Conservation (phyloP, 768 basidiomycete species). For the Vishniacozyma victoriae region DNA sequence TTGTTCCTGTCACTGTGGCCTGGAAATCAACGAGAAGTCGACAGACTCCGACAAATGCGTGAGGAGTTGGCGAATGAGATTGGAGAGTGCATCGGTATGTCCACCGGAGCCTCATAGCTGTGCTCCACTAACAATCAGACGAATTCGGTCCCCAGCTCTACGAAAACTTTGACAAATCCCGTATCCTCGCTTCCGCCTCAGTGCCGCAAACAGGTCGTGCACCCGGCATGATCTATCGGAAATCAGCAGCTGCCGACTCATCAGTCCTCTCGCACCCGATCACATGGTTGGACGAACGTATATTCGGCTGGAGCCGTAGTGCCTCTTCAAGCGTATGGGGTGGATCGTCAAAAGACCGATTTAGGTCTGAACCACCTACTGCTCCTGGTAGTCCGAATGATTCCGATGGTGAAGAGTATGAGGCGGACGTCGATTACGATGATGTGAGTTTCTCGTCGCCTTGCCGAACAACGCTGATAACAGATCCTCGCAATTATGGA, state of each 20-base stretch:
- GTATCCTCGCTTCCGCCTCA: constrained; percentile 77
- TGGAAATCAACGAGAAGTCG: constrained; percentile 74
- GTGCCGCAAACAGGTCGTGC: constrained; percentile 72
- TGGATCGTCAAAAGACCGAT: constrained; percentile 50
- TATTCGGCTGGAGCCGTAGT: constrained; percentile 81
- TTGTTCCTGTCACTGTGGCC: constrained; percentile 80
- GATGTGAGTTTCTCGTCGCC: constrained; percentile 59
- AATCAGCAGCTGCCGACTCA: constrained; percentile 52
- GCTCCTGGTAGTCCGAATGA: constrained; percentile 67
- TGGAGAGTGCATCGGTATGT: constrained; percentile 52
- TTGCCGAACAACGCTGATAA: no score
- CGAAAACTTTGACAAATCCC: constrained; percentile 79
- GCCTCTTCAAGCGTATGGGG: constrained; percentile 78
- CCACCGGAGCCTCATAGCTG: neutral
- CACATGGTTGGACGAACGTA: constrained; percentile 88
- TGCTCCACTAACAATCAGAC: constrained; percentile 53
- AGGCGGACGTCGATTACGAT: constrained; percentile 82
- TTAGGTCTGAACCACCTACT: constrained; percentile 53
- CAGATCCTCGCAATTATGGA: no score
- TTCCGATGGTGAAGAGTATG: constrained; percentile 65
- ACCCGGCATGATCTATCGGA: constrained; percentile 70
- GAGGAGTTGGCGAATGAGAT: constrained; percentile 75
- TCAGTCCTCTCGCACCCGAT: constrained; percentile 77
- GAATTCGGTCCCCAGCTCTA: constrained; percentile 83
- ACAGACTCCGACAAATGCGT: constrained; percentile 68